Base-by-base conservation (phyloP, 495 filamentous ascomycete species). In the Cercophora sp. region DNA sequence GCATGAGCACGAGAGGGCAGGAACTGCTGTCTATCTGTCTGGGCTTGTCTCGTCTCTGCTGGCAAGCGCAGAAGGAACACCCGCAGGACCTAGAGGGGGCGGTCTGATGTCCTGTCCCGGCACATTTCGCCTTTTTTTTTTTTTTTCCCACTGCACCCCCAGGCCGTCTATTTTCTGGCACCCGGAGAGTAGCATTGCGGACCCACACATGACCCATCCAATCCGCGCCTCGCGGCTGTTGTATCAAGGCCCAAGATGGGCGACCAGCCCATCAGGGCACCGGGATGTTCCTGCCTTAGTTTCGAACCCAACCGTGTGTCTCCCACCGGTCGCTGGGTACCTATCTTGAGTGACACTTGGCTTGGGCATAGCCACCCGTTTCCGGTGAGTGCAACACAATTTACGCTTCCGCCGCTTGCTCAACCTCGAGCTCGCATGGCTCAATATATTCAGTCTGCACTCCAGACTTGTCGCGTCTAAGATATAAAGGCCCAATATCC, bases 281-380 rank as follows among this genome's bases (percentile, higher is more conserved):
- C n/a, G n/a, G n/a, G n/a, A n/a, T n/a, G n/a, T n/a, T n/a, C n/a
- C n/a, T n/a, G n/a, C n/a, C n/a, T n/a, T n/a, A n/a, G n/a, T n/a
- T n/a, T n/a, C n/a, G n/a, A n/a, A n/a, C n/a, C n/a, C 43, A 47
- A 32, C 43, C 24, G n/a, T 9, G 15, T n/a, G n/a, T n/a, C n/a
- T n/a, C n/a, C n/a, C n/a, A n/a, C 29, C 13, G 15, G 18, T 16
- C 27, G 27, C 45, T 35, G 26, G 29, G 45, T 48, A 48, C 29
- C 45, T 31, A 20, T 48, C 26, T 16, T 13, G 27, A 10, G 31
- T n/a, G 13, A 4, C 46, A 35, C 19, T 36, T 23, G 19, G 19
- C 46, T 19, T 23, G 46, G 32, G 32, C 46, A 48, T 19, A 48
- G 46, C 46, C 46, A 48, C 46, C 29, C 46, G 46, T 48, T 35